These are phyloP conservation scores for Calonectria henricotiae DNA, from an alignment of 2,329 filamentous ascomycete genomes.

Conservation along the genomic window DNA sequence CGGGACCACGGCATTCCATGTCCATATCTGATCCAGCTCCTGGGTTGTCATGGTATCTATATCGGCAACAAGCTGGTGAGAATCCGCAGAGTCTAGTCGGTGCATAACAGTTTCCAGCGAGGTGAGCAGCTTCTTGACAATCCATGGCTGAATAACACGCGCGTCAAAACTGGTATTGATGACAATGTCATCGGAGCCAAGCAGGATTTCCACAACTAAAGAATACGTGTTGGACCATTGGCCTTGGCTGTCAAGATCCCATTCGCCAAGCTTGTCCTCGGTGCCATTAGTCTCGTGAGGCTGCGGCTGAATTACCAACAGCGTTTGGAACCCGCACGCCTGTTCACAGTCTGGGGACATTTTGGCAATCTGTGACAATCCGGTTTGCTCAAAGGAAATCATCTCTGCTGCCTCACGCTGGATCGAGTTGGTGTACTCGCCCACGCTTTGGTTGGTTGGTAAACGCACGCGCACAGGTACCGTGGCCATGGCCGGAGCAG, in stretches of 20 bases:
- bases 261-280: not conserved
- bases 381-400: slow-evolving; percentile 37
- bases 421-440: slow-evolving; percentile 60
- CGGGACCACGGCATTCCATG: slow-evolving; percentile 36
- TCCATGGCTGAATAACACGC: not conserved
- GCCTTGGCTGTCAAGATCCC: not conserved
- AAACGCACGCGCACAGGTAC: slow-evolving; percentile 44
- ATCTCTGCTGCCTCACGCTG: slow-evolving; percentile 37
- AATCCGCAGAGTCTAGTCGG: slow-evolving; percentile 13
- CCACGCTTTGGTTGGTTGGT: slow-evolving; percentile 53
- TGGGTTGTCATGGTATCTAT: slow-evolving; percentile 37
- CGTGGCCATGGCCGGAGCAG: slow-evolving; percentile 38
- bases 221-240: slow-evolving; percentile 24
- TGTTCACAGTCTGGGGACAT: not conserved
- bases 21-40: slow-evolving; percentile 43
- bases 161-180: slow-evolving; percentile 23
- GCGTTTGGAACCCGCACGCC: slow-evolving; percentile 33
- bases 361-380: slow-evolving; percentile 29
- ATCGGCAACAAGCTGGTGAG: slow-evolving; percentile 1
- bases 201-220: slow-evolving; percentile 17
- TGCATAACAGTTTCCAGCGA: slow-evolving; percentile 26
- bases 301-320: slow-evolving; percentile 34
- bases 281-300: not conserved
- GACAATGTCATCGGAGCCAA: slow-evolving; percentile 4
- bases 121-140: slow-evolving; percentile 7